These are phyloP conservation scores for Davidsoniella neocaledoniae DNA, from an alignment of 2,329 filamentous ascomycete species.

Conservation along the genomic window DNA sequence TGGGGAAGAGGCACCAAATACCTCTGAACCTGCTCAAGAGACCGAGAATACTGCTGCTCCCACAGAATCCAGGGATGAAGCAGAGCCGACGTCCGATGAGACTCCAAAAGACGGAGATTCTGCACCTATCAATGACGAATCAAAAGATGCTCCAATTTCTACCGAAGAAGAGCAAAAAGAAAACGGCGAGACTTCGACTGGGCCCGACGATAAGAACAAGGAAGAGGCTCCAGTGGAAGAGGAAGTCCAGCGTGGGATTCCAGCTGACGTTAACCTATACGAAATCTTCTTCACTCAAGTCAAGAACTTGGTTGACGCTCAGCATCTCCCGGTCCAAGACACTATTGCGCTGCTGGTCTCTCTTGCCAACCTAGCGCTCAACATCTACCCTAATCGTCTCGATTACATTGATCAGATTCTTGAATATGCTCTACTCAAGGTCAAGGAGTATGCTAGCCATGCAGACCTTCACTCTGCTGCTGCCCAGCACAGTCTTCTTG, in stretches of 20 bases:
- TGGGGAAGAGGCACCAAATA: slow-evolving; percentile 14
- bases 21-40: slow-evolving; percentile 8
- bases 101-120: background rate
- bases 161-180: slow-evolving; percentile 16
- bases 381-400: slow-evolving; percentile 81
- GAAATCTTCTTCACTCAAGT: slow-evolving; percentile 97
- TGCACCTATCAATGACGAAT: background rate
- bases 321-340: slow-evolving; percentile 83
- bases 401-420: slow-evolving; percentile 94
- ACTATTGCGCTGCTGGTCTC: slow-evolving; percentile 91
- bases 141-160: slow-evolving; percentile 10
- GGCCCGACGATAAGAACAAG: slow-evolving; percentile 17
- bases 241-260: slow-evolving; percentile 31
- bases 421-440: slow-evolving; percentile 73
- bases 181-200: slow-evolving; percentile 13
- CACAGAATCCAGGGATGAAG: background rate
- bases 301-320: slow-evolving; percentile 77
- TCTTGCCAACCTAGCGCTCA: slow-evolving; percentile 78
- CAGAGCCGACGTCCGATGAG: background rate
- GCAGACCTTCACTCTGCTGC: slow-evolving; percentile 82
- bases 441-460: slow-evolving; percentile 77
- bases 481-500: slow-evolving; percentile 77
- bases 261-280: slow-evolving; percentile 72
- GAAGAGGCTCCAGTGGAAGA: slow-evolving; percentile 5
- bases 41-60: slow-evolving; percentile 20